Evolutionary conservation across 345 rosid genomes (phyloP).

Genomic region (Syzygium grande): DNA sequence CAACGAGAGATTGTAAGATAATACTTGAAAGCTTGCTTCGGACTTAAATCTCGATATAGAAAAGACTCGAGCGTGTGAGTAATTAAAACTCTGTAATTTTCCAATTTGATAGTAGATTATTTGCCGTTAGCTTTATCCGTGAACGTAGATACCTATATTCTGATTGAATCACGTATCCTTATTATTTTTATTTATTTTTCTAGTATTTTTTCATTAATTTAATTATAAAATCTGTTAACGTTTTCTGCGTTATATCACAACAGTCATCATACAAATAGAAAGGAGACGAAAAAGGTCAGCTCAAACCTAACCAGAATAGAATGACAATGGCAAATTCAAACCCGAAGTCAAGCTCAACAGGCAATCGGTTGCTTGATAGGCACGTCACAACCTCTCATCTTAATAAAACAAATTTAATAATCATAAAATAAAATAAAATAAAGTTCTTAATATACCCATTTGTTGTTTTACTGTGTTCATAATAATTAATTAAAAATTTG

Average conservation of each 20-base stretch:
- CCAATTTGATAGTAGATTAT: no score
- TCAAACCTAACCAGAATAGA: not conserved
- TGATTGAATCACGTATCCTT: no score
- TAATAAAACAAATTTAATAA: not conserved
- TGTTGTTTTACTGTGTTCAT: not conserved
- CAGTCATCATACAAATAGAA: not conserved
- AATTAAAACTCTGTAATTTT: no score
- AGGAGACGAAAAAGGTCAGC: not conserved
- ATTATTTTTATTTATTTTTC: no score
- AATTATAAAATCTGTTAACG: no score
- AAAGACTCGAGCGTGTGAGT: no score
- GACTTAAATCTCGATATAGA: no score
- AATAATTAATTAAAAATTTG: not conserved
- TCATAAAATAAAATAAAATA: not conserved
- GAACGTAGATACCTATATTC: fast-evolving
- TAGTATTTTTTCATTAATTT: no score
- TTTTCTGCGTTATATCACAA: no score
- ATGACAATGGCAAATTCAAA: not conserved
- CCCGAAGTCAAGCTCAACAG: not conserved
- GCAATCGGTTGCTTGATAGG: not conserved
- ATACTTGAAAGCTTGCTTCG: no score
- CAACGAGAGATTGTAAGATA: no score
- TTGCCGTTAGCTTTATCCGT: fast-evolving
- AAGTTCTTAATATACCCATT: not conserved
- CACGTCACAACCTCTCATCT: not conserved